Evolutionary conservation across 2,329 filamentous ascomycete genomes (phyloP).

Genomic region (Arthroderma sp.): DNA sequence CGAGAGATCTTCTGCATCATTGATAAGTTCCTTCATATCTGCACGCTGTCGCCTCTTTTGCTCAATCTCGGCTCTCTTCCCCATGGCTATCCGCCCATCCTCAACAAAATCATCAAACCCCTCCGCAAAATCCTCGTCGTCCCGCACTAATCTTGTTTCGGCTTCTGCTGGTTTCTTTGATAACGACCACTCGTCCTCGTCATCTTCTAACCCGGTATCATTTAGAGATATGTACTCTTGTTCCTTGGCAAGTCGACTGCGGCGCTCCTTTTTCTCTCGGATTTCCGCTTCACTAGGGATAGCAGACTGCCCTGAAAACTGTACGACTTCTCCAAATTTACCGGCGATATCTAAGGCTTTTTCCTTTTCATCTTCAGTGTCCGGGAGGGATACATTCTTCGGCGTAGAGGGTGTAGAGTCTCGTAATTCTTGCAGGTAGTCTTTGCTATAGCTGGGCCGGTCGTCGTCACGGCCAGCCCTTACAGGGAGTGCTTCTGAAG

Average conservation of each 20-base stretch:
- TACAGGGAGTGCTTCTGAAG: conserved; percentile 44
- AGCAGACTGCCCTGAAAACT: conserved; percentile 25
- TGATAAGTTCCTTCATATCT: conserved; percentile 74
- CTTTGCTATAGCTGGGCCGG: conserved; percentile 70
- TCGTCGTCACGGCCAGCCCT: conserved; percentile 53
- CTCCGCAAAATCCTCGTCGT: conserved; percentile 87
- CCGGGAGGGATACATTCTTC: conserved; percentile 37
- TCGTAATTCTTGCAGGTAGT: conserved; percentile 74
- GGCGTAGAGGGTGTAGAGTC: conserved; percentile 76
- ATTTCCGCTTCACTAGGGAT: conserved; percentile 81
- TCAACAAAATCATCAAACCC: conserved; percentile 88
- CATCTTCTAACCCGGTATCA: conserved; percentile 16
- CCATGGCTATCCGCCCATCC: conserved; percentile 66
- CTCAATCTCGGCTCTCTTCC: conserved; percentile 65
- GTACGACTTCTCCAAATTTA: conserved; percentile 37
- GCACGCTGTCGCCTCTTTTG: conserved; percentile 52
- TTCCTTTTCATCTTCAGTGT: conserved; percentile 30
- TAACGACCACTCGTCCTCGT: conserved; percentile 37
- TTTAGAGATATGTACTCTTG: conserved; percentile 40
- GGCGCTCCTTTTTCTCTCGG: conserved; percentile 75
- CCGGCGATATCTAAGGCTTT: conserved; percentile 33
- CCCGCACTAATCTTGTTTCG: conserved; percentile 62
- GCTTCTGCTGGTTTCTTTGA: conserved; percentile 49
- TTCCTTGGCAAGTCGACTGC: conserved; percentile 66
- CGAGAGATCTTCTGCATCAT: conserved; percentile 58